Evolutionary conservation across 176 grass and related monocot genomes (phyloP).

Genomic region (Melocanna baccifera): DNA sequence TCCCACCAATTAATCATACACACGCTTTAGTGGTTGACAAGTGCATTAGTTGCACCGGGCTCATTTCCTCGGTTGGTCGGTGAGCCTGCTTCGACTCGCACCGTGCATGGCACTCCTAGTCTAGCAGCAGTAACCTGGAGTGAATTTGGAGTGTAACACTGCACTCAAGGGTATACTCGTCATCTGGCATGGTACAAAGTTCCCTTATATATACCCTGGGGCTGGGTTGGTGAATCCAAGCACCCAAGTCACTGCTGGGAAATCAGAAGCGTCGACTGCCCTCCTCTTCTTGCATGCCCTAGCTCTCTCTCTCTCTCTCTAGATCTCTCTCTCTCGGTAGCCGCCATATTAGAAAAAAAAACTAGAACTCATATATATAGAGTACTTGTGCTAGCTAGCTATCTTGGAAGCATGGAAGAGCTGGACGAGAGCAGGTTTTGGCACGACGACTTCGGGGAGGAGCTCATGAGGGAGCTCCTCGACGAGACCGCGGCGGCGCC

Average conservation of each 20-base stretch:
- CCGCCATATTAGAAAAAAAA: no score
- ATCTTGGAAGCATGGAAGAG: constrained; percentile 31
- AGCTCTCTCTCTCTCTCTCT: background rate
- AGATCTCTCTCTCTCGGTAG: no score
- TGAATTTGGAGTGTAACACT: background rate
- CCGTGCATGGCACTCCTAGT: background rate
- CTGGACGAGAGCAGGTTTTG: constrained; percentile 42
- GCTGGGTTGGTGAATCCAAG: constrained; percentile 35
- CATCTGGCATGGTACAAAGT: constrained; percentile 19
- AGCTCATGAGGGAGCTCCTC: constrained; percentile 59
- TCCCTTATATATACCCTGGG: constrained; percentile 16
- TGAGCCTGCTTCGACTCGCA: background rate
- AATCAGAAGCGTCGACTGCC: background rate
- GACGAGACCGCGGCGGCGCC: background rate
- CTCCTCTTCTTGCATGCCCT: constrained; percentile 11
- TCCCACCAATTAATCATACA: constrained; percentile 30
- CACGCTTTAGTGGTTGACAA: constrained; percentile 78
- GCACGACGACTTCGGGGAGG: constrained; percentile 38
- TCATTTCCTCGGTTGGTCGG: background rate
- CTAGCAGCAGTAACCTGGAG: background rate
- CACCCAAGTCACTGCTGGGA: constrained; percentile 22
- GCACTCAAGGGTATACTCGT: constrained; percentile 30
- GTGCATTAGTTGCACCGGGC: constrained; percentile 42
- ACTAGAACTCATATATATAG: no score
- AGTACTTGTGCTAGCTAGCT: background rate